A percentile compares a stretch with the other conserved stretches of the same genome.
Evolutionary conservation across 2,329 filamentous ascomycete genomes (phyloP).

Genomic region (Pyricularia pennisetigena): DNA sequence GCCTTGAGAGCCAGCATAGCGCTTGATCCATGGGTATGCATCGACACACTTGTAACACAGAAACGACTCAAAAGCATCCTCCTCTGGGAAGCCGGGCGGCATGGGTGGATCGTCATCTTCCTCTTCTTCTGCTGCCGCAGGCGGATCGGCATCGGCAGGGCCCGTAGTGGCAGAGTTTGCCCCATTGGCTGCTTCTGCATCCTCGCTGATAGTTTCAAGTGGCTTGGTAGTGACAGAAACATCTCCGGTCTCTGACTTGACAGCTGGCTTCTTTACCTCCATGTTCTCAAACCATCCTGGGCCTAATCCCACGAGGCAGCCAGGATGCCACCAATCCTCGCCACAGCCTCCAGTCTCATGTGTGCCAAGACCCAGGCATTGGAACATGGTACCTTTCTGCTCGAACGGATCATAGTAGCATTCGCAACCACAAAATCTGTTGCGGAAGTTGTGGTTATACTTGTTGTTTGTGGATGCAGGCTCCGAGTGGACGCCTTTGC

Average conservation of each 20-base stretch:
- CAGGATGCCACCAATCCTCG: constrained; percentile 96
- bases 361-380: constrained; percentile 79
- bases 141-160: constrained; percentile 8
- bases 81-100: constrained; percentile 77
- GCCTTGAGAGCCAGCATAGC: constrained; percentile 68
- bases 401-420: constrained; percentile 80
- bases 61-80: constrained; percentile 83
- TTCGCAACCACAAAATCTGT: constrained; percentile 82
- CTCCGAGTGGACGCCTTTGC: constrained; percentile 73
- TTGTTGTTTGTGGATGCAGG: constrained; percentile 62
- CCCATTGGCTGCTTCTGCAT: constrained; percentile 22
- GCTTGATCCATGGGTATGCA: constrained; percentile 83
- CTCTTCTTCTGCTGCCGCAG: constrained; percentile 21
- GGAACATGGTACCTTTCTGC: constrained; percentile 97
- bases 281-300: constrained; percentile 59
- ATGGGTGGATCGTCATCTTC: constrained; percentile 56
- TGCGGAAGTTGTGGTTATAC: constrained; percentile 94
- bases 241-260: constrained; percentile 1
- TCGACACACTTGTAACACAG: constrained; percentile 92
- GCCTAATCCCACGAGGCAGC: constrained; percentile 75
- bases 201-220: constrained; percentile 41
- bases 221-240: constrained; percentile 8
- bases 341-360: constrained; percentile 80
- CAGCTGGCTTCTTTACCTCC: constrained; percentile 14
- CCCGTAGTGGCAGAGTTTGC: constrained; percentile 10